Base-by-base conservation (phyloP, 805 yeast species). In the Lipomyces lipofer region DNA sequence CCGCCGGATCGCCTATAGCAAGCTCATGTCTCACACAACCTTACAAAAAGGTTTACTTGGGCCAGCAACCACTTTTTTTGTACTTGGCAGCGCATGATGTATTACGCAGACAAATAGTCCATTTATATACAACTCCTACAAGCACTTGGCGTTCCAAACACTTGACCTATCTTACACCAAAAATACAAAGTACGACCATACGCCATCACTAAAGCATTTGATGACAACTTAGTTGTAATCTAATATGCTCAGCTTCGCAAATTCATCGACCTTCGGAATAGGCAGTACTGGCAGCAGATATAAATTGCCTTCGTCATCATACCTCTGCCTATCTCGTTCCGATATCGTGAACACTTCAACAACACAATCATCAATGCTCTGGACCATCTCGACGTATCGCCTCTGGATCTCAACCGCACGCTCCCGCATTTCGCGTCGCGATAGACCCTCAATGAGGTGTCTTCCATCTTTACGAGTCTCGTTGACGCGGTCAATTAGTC, bases 291-390 rank as follows among this genome's bases (percentile, higher is more conserved):
- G 63, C 27, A 59, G n/a, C 22, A 55, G 43, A 64, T 88, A 92
- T 9, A 88, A 79, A 59, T 86, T 84, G 1, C 98, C 98, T 58
- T 88, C 81, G 36, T 91, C 97, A 68, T 91, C 92, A 52, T 86
- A 72, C 70, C 98, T 81, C 71, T 89, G 95, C 63, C 97, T 78
- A 64, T 91, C 97, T 62, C 81, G 81, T 64, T 89, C 96, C 60
- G 87, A 84, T 69, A 90, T 82, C 43, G 78, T 74, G 72, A 86
- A 92, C 22, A 94, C 87, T 69, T 91, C 97, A 15, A 69, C 78
- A 25, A 86, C 73, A 61, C 85, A 77, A n/a, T 76, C 83, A 49
- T 75, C 76, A 52, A 92, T 70, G 40, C 82, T 73, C 1, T 66
- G 75, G 2, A 82, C 56, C 33, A 91, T 74, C 24, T 81, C 86